Percentiles rank a stretch among this genome's conserved stretches.
These are phyloP conservation scores for Tripidium arundinaceum DNA, from an alignment of 202 grass and related monocot species.

Conservation along the genomic window DNA sequence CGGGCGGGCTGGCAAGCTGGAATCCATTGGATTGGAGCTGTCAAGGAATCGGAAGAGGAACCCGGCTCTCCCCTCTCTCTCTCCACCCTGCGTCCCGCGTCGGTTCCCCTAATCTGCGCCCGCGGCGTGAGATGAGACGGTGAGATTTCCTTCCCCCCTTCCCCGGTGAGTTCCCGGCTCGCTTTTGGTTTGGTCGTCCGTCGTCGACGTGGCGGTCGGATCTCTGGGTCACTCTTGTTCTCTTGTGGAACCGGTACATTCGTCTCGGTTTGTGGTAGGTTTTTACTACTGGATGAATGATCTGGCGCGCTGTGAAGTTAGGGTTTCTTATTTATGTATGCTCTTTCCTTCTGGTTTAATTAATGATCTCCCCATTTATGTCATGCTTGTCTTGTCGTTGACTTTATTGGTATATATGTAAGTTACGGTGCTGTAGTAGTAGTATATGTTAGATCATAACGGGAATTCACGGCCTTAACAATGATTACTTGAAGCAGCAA, in stretches of 20 bases:
- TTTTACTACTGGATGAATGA: neutral
- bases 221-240: neutral
- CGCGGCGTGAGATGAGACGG: slow-evolving; percentile 25
- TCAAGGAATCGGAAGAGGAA: slow-evolving; percentile 15
- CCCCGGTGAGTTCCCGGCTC: neutral
- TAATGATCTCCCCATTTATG: neutral
- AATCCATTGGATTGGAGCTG: neutral
- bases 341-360: neutral
- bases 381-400: neutral
- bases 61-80: neutral
- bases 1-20: neutral
- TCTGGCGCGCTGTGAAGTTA: neutral
- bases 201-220: neutral
- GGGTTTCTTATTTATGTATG: neutral
- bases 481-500: neutral
- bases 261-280: neutral
- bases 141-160: neutral
- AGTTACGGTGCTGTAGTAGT: neutral
- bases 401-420: neutral
- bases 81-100: neutral
- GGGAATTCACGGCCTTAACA: neutral
- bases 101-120: neutral
- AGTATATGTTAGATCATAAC: neutral
- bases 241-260: neutral
- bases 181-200: neutral